phyloP scores from a whole-genome alignment of 495 filamentous ascomycete genomes.

The Symbiotaphrina buchneri region DNA sequence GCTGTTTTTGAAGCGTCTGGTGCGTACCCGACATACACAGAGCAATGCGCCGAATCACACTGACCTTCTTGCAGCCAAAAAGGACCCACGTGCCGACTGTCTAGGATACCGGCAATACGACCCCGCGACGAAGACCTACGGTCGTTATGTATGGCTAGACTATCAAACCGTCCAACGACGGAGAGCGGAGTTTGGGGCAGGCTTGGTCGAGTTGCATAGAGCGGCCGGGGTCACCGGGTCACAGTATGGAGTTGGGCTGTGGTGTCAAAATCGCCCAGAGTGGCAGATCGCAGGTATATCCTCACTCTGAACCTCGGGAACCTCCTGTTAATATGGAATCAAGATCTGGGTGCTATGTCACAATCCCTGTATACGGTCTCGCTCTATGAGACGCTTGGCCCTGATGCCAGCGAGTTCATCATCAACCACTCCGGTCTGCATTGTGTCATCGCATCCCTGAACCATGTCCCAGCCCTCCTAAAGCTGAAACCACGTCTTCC shows the following conservation, averaged over 20 bases:
- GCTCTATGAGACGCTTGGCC: slow-evolving; percentile 87
- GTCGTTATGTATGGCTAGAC: slow-evolving; percentile 62
- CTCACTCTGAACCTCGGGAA: no score
- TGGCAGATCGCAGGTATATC: slow-evolving; percentile 78
- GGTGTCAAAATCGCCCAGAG: slow-evolving; percentile 90
- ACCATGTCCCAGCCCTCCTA: slow-evolving; percentile 68
- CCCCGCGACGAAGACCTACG: slow-evolving; percentile 47
- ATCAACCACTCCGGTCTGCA: slow-evolving; percentile 66
- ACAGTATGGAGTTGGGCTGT: slow-evolving; percentile 75
- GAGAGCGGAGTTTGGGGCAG: slow-evolving; percentile 67
- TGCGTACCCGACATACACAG: slow-evolving; percentile 9
- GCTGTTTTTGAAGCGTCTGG: slow-evolving; percentile 57
- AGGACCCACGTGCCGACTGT: slow-evolving; percentile 37
- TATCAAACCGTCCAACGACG: slow-evolving; percentile 62
- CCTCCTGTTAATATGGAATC: not conserved
- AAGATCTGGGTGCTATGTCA: slow-evolving; percentile 75
- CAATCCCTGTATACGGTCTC: slow-evolving; percentile 82
- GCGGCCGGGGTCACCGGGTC: slow-evolving; percentile 15
- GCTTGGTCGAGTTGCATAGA: slow-evolving; percentile 63
- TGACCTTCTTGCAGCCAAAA: slow-evolving; percentile 18
- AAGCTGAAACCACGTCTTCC: slow-evolving; percentile 58
- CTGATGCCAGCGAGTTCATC: slow-evolving; percentile 82
- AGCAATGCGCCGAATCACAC: slow-evolving; percentile 2
- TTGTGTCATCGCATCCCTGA: slow-evolving; percentile 58
- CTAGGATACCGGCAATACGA: slow-evolving; percentile 71